phyloP scores from a whole-genome alignment of 345 rosid species.

The Diplotaxis tenuifolia region DNA sequence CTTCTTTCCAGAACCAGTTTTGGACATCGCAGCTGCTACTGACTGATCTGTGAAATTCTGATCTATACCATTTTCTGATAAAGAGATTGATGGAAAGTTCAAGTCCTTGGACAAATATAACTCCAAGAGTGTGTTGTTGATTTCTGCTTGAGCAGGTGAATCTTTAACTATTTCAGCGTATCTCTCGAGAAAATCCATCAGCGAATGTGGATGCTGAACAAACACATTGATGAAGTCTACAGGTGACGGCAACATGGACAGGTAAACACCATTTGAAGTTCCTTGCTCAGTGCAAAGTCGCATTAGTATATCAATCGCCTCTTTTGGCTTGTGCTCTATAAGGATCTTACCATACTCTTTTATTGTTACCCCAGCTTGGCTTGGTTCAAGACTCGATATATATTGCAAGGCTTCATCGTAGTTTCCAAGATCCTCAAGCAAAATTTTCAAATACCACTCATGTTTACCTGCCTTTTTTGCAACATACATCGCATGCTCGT shows the following conservation, averaged over 20 bases:
- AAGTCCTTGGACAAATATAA: constrained; percentile 85
- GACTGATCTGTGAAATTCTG: constrained; percentile 43
- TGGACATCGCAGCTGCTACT: constrained; percentile 37
- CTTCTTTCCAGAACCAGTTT: constrained; percentile 48
- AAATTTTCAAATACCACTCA: constrained; percentile 88
- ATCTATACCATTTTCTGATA: constrained; percentile 51
- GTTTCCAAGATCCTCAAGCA: constrained; percentile 93
- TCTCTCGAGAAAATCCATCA: constrained; percentile 87
- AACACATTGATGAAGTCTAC: constrained; percentile 94
- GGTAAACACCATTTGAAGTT: constrained; percentile 59
- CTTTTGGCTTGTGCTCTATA: constrained; percentile 80
- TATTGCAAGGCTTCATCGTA: constrained; percentile 92
- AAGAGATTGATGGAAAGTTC: constrained; percentile 76
- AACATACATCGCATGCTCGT: constrained; percentile 98
- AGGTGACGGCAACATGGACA: constrained; percentile 94
- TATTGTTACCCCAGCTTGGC: constrained; percentile 93
- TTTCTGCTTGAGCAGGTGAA: constrained; percentile 97
- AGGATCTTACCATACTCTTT: constrained; percentile 98
- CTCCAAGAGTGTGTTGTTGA: constrained; percentile 89
- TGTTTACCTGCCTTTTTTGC: constrained; percentile 97
- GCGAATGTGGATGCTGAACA: constrained; percentile 76
- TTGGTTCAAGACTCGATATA: constrained; percentile 89
- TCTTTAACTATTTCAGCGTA: constrained; percentile 79
- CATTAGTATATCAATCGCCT: constrained; percentile 85
- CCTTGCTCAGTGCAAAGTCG: constrained; percentile 83